These are phyloP conservation scores for Ormosia semicastrata DNA, from an alignment of 306 rosid genomes.

Conservation along the genomic window DNA sequence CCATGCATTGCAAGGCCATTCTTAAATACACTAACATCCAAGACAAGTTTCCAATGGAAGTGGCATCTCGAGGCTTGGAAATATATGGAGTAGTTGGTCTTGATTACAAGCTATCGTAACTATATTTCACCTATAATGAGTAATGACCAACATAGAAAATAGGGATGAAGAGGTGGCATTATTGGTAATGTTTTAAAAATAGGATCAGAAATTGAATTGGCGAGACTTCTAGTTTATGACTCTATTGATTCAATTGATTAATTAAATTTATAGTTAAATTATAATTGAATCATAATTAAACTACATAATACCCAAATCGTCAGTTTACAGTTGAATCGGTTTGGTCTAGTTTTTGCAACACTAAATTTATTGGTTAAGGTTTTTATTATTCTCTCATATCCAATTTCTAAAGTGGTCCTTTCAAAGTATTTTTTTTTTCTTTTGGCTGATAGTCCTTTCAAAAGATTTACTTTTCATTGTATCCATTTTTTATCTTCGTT, in stretches of 20 bases:
- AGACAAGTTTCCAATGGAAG: constrained; percentile 66
- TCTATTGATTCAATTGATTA: too few relatives aligned
- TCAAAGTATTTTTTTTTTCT: not conserved
- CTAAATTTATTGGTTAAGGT: not conserved
- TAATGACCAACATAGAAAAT: not conserved
- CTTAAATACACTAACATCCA: constrained; percentile 52
- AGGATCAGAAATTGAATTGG: too few relatives aligned
- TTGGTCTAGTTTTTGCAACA: too few relatives aligned
- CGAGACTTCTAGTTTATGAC: too few relatives aligned
- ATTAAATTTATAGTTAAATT: too few relatives aligned
- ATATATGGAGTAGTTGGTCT: constrained; percentile 95
- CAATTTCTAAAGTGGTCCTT: not conserved
- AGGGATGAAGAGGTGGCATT: not conserved
- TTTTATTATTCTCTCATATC: not conserved
- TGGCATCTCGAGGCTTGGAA: constrained; percentile 90
- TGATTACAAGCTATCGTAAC: constrained; percentile 67
- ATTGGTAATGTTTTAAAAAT: not conserved
- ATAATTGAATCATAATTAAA: too few relatives aligned
- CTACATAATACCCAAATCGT: too few relatives aligned
- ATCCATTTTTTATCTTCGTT: not conserved
- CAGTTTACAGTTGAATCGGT: too few relatives aligned
- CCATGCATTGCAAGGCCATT: constrained; percentile 51
- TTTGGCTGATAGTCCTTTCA: too few relatives aligned
- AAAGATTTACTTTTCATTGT: not conserved
- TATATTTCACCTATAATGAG: not conserved